phyloP scores from a whole-genome alignment of 2,329 filamentous ascomycete genomes.

The Trichoderma sp. region DNA sequence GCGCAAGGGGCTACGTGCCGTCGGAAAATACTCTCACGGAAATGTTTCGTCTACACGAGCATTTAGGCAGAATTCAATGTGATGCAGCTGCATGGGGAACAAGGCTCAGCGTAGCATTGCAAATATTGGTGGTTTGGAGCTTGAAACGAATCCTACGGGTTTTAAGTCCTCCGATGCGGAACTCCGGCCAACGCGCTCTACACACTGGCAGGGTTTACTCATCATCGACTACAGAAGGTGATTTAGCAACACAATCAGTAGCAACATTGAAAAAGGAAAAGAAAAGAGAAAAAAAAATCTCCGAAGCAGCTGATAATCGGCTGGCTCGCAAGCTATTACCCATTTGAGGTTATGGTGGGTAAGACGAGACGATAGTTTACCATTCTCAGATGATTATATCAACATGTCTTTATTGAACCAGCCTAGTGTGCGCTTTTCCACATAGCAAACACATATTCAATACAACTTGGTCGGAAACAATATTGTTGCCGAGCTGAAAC shows the following conservation, averaged over 20 bases:
- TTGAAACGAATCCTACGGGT: neutral
- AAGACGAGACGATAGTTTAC: neutral
- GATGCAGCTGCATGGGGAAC: neutral
- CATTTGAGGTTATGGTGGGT: neutral
- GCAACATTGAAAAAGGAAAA: no score
- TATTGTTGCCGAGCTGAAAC: neutral
- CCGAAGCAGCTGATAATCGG: neutral
- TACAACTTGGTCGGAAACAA: neutral
- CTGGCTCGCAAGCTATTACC: neutral
- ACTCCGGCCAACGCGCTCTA: neutral
- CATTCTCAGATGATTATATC: neutral
- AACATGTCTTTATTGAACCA: neutral
- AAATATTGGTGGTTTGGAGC: neutral
- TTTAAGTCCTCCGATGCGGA: neutral
- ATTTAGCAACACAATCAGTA: no score
- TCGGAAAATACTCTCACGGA: neutral
- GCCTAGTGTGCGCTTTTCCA: neutral
- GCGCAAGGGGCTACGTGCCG: neutral
- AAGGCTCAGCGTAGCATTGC: neutral
- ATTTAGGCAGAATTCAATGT: neutral
- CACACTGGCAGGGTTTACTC: no score
- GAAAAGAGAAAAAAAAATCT: neutral
- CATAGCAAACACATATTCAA: neutral
- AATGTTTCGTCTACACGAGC: neutral
- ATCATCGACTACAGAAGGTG: neutral